Percentiles rank a stretch among this genome's conserved stretches.
These are phyloP conservation scores for Acmispon strigosus DNA, from an alignment of 306 rosid species.

Conservation along the genomic window DNA sequence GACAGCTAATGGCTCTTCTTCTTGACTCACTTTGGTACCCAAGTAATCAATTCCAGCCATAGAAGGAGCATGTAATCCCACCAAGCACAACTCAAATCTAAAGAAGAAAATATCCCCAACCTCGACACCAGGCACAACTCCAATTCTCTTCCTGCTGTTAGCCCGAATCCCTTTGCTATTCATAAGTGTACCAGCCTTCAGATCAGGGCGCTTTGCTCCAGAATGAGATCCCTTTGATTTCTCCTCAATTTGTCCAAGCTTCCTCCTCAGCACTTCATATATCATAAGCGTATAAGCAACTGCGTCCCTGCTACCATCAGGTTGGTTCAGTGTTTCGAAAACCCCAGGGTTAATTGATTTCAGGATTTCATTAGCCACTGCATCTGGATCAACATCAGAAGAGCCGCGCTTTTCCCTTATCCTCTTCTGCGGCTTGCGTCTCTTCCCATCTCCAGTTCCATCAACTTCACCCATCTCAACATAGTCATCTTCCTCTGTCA, in stretches of 20 bases:
- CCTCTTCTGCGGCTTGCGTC: constrained; percentile 32
- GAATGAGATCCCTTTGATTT: constrained; percentile 28
- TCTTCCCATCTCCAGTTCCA: constrained; percentile 33
- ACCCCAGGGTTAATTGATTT: constrained; percentile 32
- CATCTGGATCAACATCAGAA: constrained; percentile 44
- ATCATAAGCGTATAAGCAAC: constrained; percentile 42
- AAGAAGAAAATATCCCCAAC: constrained; percentile 87
- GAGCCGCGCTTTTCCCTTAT: constrained; percentile 24
- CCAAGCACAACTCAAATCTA: constrained; percentile 76
- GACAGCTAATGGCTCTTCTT: constrained; percentile 83
- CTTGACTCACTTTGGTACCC: constrained; percentile 50
- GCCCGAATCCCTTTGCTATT: constrained; percentile 75
- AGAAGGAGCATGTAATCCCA: constrained; percentile 78
- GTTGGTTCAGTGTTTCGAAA: constrained; percentile 37
- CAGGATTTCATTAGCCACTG: constrained; percentile 40
- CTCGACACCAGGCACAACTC: constrained; percentile 78
- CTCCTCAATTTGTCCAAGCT: constrained; percentile 65
- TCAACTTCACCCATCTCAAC: constrained; percentile 25
- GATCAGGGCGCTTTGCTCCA: constrained; percentile 76
- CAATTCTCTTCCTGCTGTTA: constrained; percentile 56
- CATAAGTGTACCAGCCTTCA: constrained; percentile 59
- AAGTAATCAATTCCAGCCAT: constrained; percentile 95
- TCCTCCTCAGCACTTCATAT: constrained; percentile 65
- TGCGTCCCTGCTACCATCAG: constrained; percentile 48
- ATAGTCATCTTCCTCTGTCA: constrained; percentile 38